A percentile compares a stretch with the other conserved stretches of the same genome.
phyloP scores from a whole-genome alignment of 345 rosid species.

The Salix suchowensis region DNA sequence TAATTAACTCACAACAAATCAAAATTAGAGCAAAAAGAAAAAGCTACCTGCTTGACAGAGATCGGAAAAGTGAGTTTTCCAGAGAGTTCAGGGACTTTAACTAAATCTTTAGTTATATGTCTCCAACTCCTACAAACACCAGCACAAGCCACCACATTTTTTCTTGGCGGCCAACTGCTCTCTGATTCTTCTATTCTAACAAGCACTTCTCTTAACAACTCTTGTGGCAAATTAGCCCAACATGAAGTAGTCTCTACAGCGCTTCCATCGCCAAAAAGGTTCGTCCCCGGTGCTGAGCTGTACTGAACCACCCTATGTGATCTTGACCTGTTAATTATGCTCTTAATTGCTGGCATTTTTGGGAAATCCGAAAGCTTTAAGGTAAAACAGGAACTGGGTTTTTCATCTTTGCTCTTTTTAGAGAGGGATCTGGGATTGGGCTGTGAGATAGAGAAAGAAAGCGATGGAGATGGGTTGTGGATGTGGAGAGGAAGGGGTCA shows the following conservation, averaged over 20 bases:
- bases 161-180: conserved; percentile 27
- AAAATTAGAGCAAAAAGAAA: background rate
- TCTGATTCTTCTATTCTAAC: conserved; percentile 29
- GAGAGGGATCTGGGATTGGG: background rate
- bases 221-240: conserved; percentile 32
- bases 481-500: background rate
- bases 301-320: conserved; percentile 22
- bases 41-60: conserved; percentile 27
- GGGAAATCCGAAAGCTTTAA: background rate
- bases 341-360: conserved; percentile 38
- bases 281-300: conserved; percentile 7
- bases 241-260: background rate
- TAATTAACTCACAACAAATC: background rate
- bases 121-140: conserved; percentile 36
- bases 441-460: background rate
- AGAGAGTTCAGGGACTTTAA: conserved; percentile 27
- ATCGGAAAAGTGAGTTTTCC: conserved; percentile 30
- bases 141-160: conserved; percentile 32
- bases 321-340: conserved; percentile 30
- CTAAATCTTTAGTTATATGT: conserved; percentile 23
- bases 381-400: background rate
- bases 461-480: background rate
- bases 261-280: background rate
- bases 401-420: background rate
- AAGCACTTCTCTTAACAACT: conserved; percentile 28